These are phyloP conservation scores for Tricholoma bakamatsutake DNA, from an alignment of 768 basidiomycete genomes.

Conservation along the genomic window DNA sequence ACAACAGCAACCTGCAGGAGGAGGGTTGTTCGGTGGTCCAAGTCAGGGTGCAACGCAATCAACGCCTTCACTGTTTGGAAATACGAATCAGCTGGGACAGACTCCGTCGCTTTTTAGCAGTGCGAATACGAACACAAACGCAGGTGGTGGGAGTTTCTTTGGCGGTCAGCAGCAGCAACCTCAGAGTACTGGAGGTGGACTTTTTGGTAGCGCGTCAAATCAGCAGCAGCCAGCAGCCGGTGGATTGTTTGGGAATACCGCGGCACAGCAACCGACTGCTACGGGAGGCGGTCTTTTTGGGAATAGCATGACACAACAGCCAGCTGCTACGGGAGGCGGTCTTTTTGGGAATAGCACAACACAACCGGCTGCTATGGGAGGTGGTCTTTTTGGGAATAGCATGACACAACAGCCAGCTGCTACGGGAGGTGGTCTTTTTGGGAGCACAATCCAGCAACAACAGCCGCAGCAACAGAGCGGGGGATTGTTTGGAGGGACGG, in stretches of 20 bases:
- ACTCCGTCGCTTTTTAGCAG: slow-evolving; percentile 13
- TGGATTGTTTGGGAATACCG: slow-evolving; percentile 23
- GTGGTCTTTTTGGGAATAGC: slow-evolving; percentile 22
- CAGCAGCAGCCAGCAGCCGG: slow-evolving; percentile 13
- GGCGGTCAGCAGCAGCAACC: slow-evolving; percentile 18
- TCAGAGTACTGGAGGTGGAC: slow-evolving; percentile 14
- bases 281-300: slow-evolving; percentile 23
- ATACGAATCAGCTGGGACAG: slow-evolving; percentile 8
- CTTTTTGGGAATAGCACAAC: slow-evolving; percentile 25
- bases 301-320: slow-evolving; percentile 11
- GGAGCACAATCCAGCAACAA: slow-evolving; percentile 15
- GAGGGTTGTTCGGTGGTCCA: slow-evolving; percentile 23
- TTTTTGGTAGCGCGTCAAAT: slow-evolving; percentile 20
- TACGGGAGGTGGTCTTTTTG: slow-evolving; percentile 25
- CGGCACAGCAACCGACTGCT: slow-evolving; percentile 10
- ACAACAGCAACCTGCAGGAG: slow-evolving; percentile 21
- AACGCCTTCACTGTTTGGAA: slow-evolving; percentile 10
- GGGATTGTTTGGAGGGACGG: slow-evolving; percentile 26
- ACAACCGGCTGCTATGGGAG: slow-evolving; percentile 12
- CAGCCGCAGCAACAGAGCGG: slow-evolving; percentile 15
- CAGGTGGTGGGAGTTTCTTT: slow-evolving; percentile 16
- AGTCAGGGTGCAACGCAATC: slow-evolving; percentile 11
- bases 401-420: slow-evolving; percentile 13
- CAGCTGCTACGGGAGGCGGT: slow-evolving; percentile 12
- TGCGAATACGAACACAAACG: slow-evolving; percentile 5